Conservation (phyloP, 768 basidiomycete species). For the Naganishia randhawae region DNA sequence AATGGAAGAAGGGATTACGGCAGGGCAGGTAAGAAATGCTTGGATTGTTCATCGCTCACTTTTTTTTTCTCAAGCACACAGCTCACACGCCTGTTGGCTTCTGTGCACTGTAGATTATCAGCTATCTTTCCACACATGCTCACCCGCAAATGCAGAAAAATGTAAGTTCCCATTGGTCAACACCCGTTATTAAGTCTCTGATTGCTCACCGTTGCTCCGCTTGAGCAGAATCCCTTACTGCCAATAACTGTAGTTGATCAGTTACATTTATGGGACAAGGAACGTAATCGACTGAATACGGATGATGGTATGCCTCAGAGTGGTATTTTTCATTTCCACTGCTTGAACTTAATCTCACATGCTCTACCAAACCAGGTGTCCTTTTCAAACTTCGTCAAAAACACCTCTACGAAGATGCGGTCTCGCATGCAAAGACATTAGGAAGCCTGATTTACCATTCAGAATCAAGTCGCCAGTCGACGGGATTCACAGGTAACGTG, state of each 20-base stretch:
- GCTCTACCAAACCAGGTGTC: too few relatives aligned
- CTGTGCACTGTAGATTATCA: constrained; percentile 68
- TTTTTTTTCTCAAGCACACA: constrained; percentile 19
- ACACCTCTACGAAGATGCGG: constrained; percentile 46
- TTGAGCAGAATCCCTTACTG: constrained; percentile 73
- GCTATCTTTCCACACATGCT: constrained; percentile 87
- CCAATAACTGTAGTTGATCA: constrained; percentile 98
- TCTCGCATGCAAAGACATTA: constrained; percentile 23
- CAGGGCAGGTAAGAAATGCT: constrained; percentile 69
- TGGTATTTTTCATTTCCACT: too few relatives aligned
- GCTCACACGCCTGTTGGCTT: too few relatives aligned
- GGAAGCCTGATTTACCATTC: constrained; percentile 9
- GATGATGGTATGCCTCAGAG: constrained; percentile 76
- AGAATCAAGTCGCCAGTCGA: not conserved
- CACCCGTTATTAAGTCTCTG: not conserved
- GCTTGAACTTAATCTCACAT: too few relatives aligned
- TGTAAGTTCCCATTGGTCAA: constrained; percentile 53
- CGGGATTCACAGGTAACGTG: constrained; percentile 14
- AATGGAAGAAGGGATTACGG: constrained; percentile 88
- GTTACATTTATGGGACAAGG: constrained; percentile 93
- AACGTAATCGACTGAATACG: constrained; percentile 83
- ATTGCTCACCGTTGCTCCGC: constrained; percentile 23
- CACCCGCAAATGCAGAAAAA: constrained; percentile 98
- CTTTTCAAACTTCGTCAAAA: constrained; percentile 46
- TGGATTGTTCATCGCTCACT: too few relatives aligned